These are phyloP conservation scores for Boletus rufocinnamomeus DNA, from an alignment of 768 basidiomycete genomes.

Conservation along the genomic window DNA sequence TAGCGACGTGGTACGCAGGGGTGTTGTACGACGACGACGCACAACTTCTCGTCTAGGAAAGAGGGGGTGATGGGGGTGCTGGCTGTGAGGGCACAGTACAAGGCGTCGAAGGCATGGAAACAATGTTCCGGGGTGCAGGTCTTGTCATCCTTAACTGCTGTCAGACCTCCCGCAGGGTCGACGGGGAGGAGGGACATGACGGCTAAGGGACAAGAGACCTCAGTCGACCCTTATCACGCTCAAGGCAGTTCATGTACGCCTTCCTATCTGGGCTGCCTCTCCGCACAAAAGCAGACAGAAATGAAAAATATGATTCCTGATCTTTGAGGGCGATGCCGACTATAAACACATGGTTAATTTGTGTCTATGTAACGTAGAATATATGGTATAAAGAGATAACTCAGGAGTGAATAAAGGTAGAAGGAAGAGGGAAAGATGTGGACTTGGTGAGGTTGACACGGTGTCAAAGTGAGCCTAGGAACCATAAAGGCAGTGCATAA, in stretches of 20 bases:
- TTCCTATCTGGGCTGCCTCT: constrained; percentile 33
- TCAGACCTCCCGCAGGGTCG: constrained; percentile 45
- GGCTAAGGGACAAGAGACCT: constrained; percentile 27
- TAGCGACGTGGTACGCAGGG: constrained; percentile 1
- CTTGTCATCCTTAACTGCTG: constrained; percentile 42
- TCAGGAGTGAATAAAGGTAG: constrained; percentile 37
- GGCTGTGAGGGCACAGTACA: constrained; percentile 73
- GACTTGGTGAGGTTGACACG: constrained; percentile 17
- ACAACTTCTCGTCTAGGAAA: constrained; percentile 82
- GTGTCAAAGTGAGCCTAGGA: constrained; percentile 28
- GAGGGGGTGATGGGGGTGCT: constrained; percentile 54
- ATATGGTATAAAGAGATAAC: constrained; percentile 45
- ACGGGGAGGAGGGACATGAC: constrained; percentile 60
- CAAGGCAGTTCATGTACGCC: constrained; percentile 4
- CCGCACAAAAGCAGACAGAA: not conserved
- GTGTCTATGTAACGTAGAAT: constrained; percentile 40
- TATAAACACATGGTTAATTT: constrained; percentile 39
- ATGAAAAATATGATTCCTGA: constrained; percentile 11
- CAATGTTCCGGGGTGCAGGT: constrained; percentile 75
- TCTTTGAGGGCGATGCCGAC: constrained; percentile 22
- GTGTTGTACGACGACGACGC: constrained; percentile 38
- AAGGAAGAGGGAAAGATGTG: constrained; percentile 16
- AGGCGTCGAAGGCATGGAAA: constrained; percentile 77
- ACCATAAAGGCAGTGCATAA: constrained; percentile 30
- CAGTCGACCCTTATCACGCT: constrained; percentile 1